A percentile compares a stretch with the other conserved stretches of the same genome.
Evolutionary conservation across 306 rosid species (phyloP).

Genomic region (Rosa multiflora): DNA sequence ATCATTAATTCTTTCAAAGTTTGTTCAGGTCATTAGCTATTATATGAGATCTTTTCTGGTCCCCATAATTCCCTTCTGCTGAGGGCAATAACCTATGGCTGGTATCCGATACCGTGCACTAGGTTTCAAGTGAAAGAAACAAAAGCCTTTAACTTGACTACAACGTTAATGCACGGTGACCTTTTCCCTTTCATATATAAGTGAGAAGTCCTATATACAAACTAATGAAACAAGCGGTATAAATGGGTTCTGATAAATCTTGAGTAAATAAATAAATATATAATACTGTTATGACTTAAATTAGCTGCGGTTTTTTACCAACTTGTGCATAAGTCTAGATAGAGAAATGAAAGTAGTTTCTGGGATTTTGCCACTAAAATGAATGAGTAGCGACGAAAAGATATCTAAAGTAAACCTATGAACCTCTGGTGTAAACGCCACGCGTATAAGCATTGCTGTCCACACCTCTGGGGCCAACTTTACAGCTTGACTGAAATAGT

Average conservation of each 20-base stretch:
- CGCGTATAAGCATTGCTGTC: constrained; percentile 75
- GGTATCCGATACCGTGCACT: no score
- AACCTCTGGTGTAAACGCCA: constrained; percentile 72
- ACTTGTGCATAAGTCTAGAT: constrained; percentile 67
- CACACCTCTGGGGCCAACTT: constrained; percentile 80
- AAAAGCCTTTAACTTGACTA: not conserved
- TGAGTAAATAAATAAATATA: not conserved
- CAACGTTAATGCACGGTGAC: not conserved
- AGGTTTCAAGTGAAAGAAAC: not conserved
- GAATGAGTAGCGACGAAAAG: constrained; percentile 53
- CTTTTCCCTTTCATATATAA: not conserved
- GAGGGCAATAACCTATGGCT: no score
- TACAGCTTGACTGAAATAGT: constrained; percentile 55
- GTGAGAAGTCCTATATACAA: not conserved
- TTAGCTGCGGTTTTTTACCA: constrained; percentile 29
- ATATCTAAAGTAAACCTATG: constrained; percentile 65
- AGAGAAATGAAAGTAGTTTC: constrained; percentile 65
- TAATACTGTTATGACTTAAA: constrained; percentile 11
- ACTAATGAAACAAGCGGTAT: not conserved
- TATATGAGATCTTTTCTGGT: no score
- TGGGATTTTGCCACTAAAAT: constrained; percentile 51
- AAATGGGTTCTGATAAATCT: not conserved
- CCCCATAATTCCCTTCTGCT: no score
- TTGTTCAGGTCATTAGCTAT: no score
- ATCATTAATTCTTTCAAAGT: no score